These are phyloP conservation scores for Miscanthus lutarioriparius DNA, from an alignment of 176 grass and related monocot species.

Conservation along the genomic window DNA sequence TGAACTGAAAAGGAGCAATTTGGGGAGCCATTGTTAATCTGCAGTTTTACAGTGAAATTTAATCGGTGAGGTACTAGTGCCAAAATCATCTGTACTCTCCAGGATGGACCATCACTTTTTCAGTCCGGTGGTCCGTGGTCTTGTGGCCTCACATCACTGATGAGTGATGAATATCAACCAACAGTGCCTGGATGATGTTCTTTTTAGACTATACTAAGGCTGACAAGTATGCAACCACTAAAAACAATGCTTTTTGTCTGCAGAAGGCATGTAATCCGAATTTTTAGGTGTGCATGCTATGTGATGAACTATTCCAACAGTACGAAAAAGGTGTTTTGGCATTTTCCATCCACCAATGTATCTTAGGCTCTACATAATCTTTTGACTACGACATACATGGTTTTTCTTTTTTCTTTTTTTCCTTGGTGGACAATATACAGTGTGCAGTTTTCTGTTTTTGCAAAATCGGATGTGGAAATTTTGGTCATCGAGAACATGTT, in stretches of 20 bases:
- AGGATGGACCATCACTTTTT: constrained; percentile 18
- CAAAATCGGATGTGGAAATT: neutral
- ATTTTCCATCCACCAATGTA: neutral
- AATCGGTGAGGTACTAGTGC: neutral
- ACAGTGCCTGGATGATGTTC: neutral
- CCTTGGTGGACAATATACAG: neutral
- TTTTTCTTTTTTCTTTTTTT: neutral
- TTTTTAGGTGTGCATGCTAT: neutral
- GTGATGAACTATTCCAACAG: neutral
- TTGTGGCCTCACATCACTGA: neutral
- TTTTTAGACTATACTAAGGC: neutral
- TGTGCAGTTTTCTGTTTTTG: neutral
- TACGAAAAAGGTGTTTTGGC: neutral
- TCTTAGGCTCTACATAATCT: neutral
- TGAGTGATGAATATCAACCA: neutral
- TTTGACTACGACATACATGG: neutral
- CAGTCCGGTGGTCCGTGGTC: neutral
- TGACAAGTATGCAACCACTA: neutral
- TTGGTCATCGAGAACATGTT: neutral
- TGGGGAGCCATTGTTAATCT: neutral
- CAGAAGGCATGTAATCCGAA: neutral
- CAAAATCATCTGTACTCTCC: neutral
- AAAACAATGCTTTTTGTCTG: neutral
- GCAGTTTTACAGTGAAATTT: constrained; percentile 7
- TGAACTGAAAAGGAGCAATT: neutral